phyloP scores from a whole-genome alignment of 75 land plant genomes.

The Selaginella tamariscina region DNA sequence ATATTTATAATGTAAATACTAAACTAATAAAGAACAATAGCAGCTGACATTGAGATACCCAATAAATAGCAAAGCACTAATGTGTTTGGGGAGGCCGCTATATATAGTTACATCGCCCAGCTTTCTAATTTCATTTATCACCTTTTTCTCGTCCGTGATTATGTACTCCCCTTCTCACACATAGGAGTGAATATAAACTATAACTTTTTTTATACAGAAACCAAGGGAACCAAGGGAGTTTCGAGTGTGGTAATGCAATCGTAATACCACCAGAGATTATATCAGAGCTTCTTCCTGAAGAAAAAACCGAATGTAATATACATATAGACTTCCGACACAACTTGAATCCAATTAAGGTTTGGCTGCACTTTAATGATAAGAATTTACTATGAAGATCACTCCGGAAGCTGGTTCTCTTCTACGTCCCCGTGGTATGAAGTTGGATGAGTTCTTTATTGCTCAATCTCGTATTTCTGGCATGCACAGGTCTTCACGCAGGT shows the following conservation, averaged over 20 bases:
- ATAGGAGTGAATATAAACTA: not conserved
- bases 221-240: not conserved
- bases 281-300: slow-evolving; percentile 39
- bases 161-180: not conserved
- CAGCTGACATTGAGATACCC: too few relatives aligned
- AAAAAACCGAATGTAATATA: slow-evolving; percentile 32
- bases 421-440: slow-evolving; percentile 47
- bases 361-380: slow-evolving; percentile 39
- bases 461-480: slow-evolving; percentile 71
- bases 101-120: too few relatives aligned
- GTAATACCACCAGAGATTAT: slow-evolving; percentile 49
- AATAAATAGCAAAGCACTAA: too few relatives aligned
- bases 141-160: not conserved
- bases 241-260: slow-evolving; percentile 15
- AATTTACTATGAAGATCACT: slow-evolving; percentile 41
- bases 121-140: too few relatives aligned
- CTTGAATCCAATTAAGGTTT: slow-evolving; percentile 57
- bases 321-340: slow-evolving; percentile 66
- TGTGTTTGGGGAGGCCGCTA: too few relatives aligned
- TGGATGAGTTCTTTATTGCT: slow-evolving; percentile 37
- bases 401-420: slow-evolving; percentile 86
- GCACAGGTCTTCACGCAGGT: slow-evolving; percentile 81
- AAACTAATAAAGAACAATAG: not conserved
- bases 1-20: not conserved
- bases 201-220: slow-evolving; percentile 10